These are phyloP conservation scores for Saitozyma podzolica DNA, from an alignment of 768 basidiomycete genomes.

Conservation along the genomic window DNA sequence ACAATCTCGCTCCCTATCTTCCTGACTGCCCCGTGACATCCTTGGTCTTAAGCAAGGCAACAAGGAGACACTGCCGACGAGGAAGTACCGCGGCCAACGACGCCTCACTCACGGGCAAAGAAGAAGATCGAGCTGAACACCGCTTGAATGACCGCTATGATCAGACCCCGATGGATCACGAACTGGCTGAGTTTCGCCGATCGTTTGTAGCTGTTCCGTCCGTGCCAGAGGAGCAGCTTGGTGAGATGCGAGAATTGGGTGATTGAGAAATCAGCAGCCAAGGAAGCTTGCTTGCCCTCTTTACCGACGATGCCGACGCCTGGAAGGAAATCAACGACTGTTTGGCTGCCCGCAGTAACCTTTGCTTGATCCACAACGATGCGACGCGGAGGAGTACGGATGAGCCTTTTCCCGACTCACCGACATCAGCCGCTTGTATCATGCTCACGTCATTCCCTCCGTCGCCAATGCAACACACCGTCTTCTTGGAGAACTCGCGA, in stretches of 20 bases:
- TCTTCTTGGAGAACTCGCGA: constrained; percentile 82
- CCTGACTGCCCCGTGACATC: not conserved
- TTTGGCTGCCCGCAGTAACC: not conserved
- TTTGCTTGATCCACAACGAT: not conserved
- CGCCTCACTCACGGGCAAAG: constrained; percentile 50
- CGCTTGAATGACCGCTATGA: constrained; percentile 97
- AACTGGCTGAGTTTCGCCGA: constrained; percentile 97
- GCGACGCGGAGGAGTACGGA: too few species aligned
- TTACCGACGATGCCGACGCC: constrained; percentile 98
- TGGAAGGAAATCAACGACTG: constrained; percentile 45
- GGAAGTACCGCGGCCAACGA: not conserved
- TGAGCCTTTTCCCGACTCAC: constrained; percentile 58
- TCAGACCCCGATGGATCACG: constrained; percentile 94
- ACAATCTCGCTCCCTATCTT: not conserved
- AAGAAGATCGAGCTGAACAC: constrained; percentile 74
- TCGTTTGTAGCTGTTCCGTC: constrained; percentile 96
- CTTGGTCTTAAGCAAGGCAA: not conserved
- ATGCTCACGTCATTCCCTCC: constrained; percentile 99
- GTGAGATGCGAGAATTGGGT: constrained; percentile 95
- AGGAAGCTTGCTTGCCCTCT: constrained; percentile 96
- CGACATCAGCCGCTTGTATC: constrained; percentile 99
- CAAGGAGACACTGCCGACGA: not conserved
- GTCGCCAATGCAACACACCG: constrained; percentile 98
- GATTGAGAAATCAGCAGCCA: constrained; percentile 98
- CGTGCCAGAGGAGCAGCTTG: constrained; percentile 97